These are phyloP conservation scores for Calonectria montana DNA, from an alignment of 2,329 filamentous ascomycete species.

Conservation along the genomic window DNA sequence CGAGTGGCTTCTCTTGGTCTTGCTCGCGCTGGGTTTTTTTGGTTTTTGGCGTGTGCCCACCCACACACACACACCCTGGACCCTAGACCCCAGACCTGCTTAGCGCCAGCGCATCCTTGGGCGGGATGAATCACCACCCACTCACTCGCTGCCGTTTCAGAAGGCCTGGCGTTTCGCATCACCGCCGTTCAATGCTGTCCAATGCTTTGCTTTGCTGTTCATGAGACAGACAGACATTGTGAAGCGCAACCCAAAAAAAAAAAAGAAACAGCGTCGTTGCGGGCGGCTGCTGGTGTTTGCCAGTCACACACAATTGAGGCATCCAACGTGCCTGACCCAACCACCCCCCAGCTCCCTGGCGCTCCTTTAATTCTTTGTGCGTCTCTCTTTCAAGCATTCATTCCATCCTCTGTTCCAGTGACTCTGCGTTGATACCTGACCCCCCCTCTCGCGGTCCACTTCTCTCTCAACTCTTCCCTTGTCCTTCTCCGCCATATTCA, in stretches of 20 bases:
- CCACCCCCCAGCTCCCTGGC: neutral
- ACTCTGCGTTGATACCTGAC: conserved; percentile 2
- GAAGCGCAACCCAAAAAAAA: neutral
- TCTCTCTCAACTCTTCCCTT: neutral
- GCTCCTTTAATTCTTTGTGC: neutral
- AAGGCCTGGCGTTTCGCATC: neutral
- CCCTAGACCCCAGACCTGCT: too few species aligned
- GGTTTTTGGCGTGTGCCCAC: too few species aligned
- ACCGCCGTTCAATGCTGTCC: neutral
- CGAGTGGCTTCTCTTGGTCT: conserved; percentile 14
- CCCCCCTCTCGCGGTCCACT: neutral
- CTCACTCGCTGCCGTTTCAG: neutral
- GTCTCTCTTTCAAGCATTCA: neutral
- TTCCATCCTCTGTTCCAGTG: neutral
- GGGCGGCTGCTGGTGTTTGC: too few species aligned
- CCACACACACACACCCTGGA: too few species aligned
- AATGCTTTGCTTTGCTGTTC: neutral
- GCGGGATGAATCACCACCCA: neutral
- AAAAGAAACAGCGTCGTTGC: too few species aligned
- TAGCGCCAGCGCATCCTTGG: neutral
- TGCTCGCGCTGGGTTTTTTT: neutral
- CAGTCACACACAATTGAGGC: neutral
- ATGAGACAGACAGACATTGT: too few species aligned
- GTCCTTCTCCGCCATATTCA: neutral
- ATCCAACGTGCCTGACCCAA: neutral